A percentile compares a stretch with the other conserved stretches of the same genome.
These are phyloP conservation scores for Biancaea sappan DNA, from an alignment of 306 rosid species.

Conservation along the genomic window DNA sequence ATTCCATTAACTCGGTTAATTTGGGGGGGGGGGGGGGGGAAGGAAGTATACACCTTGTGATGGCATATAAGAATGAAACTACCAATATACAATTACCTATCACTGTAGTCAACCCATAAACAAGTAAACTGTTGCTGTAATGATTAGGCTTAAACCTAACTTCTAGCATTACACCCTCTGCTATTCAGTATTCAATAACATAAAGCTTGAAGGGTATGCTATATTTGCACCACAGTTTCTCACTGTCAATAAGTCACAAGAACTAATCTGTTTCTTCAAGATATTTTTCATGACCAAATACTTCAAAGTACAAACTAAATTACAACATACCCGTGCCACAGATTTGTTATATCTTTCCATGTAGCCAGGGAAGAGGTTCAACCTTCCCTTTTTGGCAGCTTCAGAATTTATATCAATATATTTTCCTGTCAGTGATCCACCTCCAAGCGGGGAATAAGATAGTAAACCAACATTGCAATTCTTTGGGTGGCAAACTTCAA, in stretches of 20 bases:
- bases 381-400: slow-evolving; percentile 66
- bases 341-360: slow-evolving; percentile 91
- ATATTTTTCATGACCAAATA: slow-evolving; percentile 11
- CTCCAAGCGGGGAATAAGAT: slow-evolving; percentile 81
- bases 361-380: slow-evolving; percentile 83
- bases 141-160: not conserved
- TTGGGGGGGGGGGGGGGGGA: not conserved
- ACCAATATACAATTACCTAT: not conserved
- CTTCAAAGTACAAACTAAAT: slow-evolving; percentile 8
- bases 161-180: not conserved
- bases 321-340: slow-evolving; percentile 57
- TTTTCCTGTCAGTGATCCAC: slow-evolving; percentile 81
- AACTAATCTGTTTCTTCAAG: not conserved
- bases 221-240: not conserved
- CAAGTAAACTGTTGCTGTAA: not conserved
- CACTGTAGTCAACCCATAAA: not conserved
- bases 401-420: slow-evolving; percentile 68
- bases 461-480: slow-evolving; percentile 80
- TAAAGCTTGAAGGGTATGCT: not conserved
- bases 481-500: slow-evolving; percentile 88
- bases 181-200: not conserved
- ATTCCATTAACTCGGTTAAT: not conserved
- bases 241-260: not conserved
- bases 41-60: not conserved
- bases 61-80: not conserved